These are phyloP conservation scores for Pseudozyma sp. DNA, from an alignment of 1,284 basidiomycete species.

Conservation along the genomic window DNA sequence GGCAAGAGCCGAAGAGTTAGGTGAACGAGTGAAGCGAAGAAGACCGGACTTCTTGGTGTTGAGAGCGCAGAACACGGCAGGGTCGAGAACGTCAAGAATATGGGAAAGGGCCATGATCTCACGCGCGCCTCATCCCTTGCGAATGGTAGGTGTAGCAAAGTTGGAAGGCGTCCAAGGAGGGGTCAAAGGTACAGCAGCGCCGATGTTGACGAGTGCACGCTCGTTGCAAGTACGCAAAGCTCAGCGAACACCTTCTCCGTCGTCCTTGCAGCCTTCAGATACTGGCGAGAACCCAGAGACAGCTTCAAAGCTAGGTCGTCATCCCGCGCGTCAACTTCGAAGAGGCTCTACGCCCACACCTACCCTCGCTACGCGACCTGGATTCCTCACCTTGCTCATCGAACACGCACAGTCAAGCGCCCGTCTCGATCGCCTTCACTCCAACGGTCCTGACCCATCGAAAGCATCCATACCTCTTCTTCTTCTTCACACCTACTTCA, in stretches of 20 bases:
- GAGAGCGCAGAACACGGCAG: slow-evolving; percentile 28
- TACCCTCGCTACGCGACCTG: slow-evolving; percentile 45
- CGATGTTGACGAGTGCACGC: slow-evolving; percentile 29
- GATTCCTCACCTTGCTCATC: slow-evolving; percentile 56
- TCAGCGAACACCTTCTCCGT: not conserved
- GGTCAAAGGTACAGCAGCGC: slow-evolving; percentile 13
- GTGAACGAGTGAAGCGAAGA: slow-evolving; percentile 9
- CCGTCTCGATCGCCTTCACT: slow-evolving; percentile 28
- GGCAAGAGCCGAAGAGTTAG: slow-evolving; percentile 13
- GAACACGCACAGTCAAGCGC: slow-evolving; percentile 47
- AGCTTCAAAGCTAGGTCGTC: not conserved
- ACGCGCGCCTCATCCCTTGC: slow-evolving; percentile 37
- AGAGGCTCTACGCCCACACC: slow-evolving; percentile 7
- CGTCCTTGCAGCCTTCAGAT: not conserved
- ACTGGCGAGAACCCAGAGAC: not conserved
- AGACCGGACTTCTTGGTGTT: slow-evolving; percentile 26
- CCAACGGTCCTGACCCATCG: slow-evolving; percentile 20
- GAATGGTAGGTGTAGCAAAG: not conserved
- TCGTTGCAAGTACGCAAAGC: slow-evolving; percentile 17
- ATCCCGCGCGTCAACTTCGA: not conserved
- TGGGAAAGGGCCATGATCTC: slow-evolving; percentile 30
- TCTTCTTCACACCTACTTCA: slow-evolving; percentile 60
- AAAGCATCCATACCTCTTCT: slow-evolving; percentile 48
- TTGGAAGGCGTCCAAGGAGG: not conserved
- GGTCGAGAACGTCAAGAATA: slow-evolving; percentile 21